Conservation (phyloP, 306 rosid species). For the Quercus aquifolioides region DNA sequence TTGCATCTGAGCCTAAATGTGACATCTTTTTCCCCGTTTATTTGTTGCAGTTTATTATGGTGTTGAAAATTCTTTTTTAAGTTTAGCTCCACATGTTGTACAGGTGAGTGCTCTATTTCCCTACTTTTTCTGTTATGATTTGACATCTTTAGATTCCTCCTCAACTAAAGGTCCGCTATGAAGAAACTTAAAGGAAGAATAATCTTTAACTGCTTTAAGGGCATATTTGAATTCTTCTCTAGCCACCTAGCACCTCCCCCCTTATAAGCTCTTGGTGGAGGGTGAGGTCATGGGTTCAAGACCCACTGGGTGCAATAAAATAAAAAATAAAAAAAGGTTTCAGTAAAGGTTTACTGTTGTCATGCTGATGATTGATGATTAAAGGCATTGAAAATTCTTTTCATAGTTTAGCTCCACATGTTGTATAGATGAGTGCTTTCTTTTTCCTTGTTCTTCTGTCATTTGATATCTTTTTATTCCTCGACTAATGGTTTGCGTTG, state of each 20-base stretch:
- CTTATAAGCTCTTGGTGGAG: too few relatives aligned
- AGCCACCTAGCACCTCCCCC: too few relatives aligned
- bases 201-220: not conserved
- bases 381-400: too few relatives aligned
- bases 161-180: not conserved
- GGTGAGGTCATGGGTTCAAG: too few relatives aligned
- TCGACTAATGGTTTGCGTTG: not conserved
- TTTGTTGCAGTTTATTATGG: conserved; percentile 77
- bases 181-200: not conserved
- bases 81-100: conserved; percentile 75
- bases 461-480: not conserved
- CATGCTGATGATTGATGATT: too few relatives aligned
- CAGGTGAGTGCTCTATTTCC: conserved; percentile 48
- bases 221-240: too few relatives aligned
- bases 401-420: too few relatives aligned
- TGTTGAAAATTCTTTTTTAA: conserved; percentile 56
- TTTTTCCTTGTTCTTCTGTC: not conserved
- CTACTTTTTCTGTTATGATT: not conserved
- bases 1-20: conserved; percentile 27
- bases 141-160: not conserved
- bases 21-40: conserved; percentile 15
- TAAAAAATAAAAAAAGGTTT: too few relatives aligned
- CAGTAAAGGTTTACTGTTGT: too few relatives aligned
- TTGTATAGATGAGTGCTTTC: conserved; percentile 53
- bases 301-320: too few relatives aligned